These are phyloP conservation scores for Pelargonium citronellum DNA, from an alignment of 441 rosid genomes.

Conservation along the genomic window DNA sequence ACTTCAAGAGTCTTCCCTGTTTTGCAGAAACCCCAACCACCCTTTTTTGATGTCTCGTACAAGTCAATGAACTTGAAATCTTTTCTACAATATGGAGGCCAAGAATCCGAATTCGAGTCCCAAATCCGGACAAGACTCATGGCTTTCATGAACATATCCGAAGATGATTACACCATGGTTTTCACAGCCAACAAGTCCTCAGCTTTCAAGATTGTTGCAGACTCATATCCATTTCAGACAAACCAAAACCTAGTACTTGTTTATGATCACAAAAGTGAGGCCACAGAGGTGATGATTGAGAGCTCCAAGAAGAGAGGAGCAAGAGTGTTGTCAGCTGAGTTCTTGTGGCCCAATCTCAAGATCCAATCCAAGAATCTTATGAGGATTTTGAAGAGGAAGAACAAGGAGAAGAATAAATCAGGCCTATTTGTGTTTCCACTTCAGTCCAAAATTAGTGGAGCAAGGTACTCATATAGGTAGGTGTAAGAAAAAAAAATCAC, in stretches of 20 bases:
- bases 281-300: slow-evolving; percentile 52
- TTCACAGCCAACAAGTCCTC: slow-evolving; percentile 77
- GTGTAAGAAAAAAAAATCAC: too few species aligned
- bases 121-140: slow-evolving; percentile 66
- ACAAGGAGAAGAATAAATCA: slow-evolving; percentile 11
- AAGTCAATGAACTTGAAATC: slow-evolving; percentile 67
- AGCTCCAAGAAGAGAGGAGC: slow-evolving; percentile 72
- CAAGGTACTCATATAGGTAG: slow-evolving; percentile 66
- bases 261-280: slow-evolving; percentile 82
- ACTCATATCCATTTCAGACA: slow-evolving; percentile 69
- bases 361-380: slow-evolving; percentile 49
- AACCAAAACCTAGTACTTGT: slow-evolving; percentile 58
- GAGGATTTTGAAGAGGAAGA: slow-evolving; percentile 32
- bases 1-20: too few species aligned
- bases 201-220: slow-evolving; percentile 82
- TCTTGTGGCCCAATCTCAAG: slow-evolving; percentile 77
- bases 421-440: slow-evolving; percentile 84
- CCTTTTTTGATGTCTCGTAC: slow-evolving; percentile 68
- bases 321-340: slow-evolving; percentile 61
- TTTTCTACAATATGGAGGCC: slow-evolving; percentile 63
- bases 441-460: slow-evolving; percentile 81
- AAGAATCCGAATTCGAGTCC: slow-evolving; percentile 53
- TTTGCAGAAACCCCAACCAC: slow-evolving; percentile 27
- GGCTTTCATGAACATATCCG: slow-evolving; percentile 64
- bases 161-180: slow-evolving; percentile 69